Percentiles rank a stretch among this genome's conserved stretches.
These are phyloP conservation scores for Globisporangium camurandrum DNA, from an alignment of 352 stramenopile species.

Conservation along the genomic window DNA sequence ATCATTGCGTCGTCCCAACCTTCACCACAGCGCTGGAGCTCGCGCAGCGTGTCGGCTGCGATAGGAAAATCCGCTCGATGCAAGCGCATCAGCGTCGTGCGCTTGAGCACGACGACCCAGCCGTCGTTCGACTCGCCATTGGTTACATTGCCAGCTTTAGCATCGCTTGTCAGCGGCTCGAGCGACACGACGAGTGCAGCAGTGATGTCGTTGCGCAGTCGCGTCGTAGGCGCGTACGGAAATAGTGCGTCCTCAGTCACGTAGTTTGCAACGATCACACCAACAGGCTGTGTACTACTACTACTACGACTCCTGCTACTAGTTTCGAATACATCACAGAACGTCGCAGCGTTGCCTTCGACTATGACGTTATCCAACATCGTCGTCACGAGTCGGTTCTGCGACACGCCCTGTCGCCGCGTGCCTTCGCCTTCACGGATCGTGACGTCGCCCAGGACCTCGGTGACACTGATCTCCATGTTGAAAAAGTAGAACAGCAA, in stretches of 20 bases:
- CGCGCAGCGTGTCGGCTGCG: too few species aligned
- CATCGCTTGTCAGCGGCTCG: too few species aligned
- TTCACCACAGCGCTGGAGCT: too few species aligned
- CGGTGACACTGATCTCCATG: conserved; percentile 44
- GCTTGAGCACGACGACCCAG: too few species aligned
- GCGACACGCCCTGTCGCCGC: conserved; percentile 20
- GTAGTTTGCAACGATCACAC: conserved; percentile 18
- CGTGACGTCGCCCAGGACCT: conserved; percentile 38
- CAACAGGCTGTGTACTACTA: conserved; percentile 4
- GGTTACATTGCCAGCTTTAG: too few species aligned
- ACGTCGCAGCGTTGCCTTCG: conserved; percentile 20
- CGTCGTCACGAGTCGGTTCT: conserved; percentile 32
- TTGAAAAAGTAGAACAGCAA: conserved; percentile 25
- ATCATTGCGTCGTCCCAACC: too few species aligned
- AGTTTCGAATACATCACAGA: background rate
- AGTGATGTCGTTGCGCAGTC: too few species aligned
- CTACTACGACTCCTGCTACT: background rate
- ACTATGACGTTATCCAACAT: conserved; percentile 24
- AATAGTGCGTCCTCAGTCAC: conserved; percentile 32
- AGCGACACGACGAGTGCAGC: too few species aligned
- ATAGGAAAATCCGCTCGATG: too few species aligned
- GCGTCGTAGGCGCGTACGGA: conserved; percentile 22
- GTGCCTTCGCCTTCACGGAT: conserved; percentile 40
- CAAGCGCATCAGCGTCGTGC: too few species aligned
- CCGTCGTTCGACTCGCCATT: too few species aligned